Conservation (phyloP, 2,329 filamentous ascomycete genomes). For the Nemania sp. region DNA sequence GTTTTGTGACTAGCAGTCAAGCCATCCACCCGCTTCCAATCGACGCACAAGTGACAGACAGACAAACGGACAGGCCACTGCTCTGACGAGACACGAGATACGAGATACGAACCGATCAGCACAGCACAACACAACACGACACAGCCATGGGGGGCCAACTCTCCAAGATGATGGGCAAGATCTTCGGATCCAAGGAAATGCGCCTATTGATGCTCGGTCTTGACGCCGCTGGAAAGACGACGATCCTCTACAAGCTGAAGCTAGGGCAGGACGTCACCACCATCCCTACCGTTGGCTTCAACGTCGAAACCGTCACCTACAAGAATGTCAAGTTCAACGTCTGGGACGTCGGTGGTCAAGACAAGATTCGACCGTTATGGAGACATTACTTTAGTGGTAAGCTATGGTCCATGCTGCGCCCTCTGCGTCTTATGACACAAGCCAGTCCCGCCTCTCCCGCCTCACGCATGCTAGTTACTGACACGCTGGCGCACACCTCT, state of each 20-base stretch:
- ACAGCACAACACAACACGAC: background rate
- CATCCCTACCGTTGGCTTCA: constrained; percentile 98
- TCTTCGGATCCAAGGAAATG: constrained; percentile 99
- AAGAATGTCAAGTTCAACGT: constrained; percentile 99
- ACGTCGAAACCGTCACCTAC: constrained; percentile 98
- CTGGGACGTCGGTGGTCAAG: constrained; percentile 98
- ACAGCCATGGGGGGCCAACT: constrained; percentile 81
- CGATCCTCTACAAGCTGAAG: constrained; percentile 99
- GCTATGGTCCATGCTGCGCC: constrained; percentile 34
- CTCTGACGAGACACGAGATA: background rate
- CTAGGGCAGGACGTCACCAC: constrained; percentile 97
- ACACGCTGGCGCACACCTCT: constrained; percentile 22
- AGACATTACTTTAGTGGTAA: constrained; percentile 91
- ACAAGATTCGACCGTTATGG: constrained; percentile 98
- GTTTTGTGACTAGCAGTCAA: background rate
- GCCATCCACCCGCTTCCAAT: background rate
- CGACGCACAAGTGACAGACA: background rate
- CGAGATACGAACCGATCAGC: background rate
- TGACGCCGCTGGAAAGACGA: constrained; percentile 98
- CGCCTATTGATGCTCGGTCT: constrained; percentile 96
- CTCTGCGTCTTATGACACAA: background rate
- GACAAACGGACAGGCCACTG: background rate
- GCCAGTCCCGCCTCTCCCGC: background rate
- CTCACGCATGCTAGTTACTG: background rate
- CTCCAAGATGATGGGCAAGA: constrained; percentile 96